Conservation (phyloP, 257 asterid species). For the Haberlea rhodopensis region DNA sequence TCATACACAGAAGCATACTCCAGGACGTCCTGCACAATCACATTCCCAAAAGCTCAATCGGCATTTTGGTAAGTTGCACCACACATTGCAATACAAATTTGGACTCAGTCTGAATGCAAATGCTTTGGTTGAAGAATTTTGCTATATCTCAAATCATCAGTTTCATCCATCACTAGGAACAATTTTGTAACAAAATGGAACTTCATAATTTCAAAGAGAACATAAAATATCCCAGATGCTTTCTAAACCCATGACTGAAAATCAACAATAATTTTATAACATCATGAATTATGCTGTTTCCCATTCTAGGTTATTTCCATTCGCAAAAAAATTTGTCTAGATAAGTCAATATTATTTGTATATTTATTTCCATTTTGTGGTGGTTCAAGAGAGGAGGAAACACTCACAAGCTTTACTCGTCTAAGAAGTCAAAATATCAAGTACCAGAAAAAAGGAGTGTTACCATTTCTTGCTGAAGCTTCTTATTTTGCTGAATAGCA, state of each 20-base stretch:
- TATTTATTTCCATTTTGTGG: background rate
- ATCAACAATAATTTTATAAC: background rate
- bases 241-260: background rate
- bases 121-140: background rate
- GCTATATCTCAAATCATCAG: background rate
- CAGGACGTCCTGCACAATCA: background rate
- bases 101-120: background rate
- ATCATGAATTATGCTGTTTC: background rate
- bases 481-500: conserved; percentile 61
- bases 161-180: background rate
- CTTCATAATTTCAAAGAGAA: background rate
- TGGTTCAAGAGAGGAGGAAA: background rate
- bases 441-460: conserved; percentile 12
- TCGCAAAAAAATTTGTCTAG: background rate
- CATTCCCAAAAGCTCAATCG: background rate
- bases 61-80: background rate
- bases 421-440: conserved; percentile 16
- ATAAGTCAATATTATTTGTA: background rate
- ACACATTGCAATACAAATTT: background rate
- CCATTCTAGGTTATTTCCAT: background rate
- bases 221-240: background rate
- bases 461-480: conserved; percentile 69
- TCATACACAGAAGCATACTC: background rate
- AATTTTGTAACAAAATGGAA: background rate
- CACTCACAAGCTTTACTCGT: background rate